Base-by-base conservation (phyloP, 352 stramenopile genomes). In the Globisporangium viniferum region DNA sequence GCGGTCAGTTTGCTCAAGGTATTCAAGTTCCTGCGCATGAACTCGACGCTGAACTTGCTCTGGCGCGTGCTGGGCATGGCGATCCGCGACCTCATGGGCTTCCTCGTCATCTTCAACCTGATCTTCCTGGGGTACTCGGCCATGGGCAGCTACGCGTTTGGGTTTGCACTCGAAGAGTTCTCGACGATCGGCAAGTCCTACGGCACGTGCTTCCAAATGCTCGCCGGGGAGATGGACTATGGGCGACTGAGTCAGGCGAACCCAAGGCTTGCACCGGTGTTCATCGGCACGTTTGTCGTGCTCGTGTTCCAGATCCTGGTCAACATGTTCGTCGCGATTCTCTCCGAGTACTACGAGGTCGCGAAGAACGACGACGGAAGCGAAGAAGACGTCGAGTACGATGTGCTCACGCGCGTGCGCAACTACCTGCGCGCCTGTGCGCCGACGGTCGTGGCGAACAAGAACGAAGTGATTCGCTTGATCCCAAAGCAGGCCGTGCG, bases 11-110 rank as follows among this genome's bases (percentile, higher is more conserved):
- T 96, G 36, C 78, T 95, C 61, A 94, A 94, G 60, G 86, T 96
- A 14, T 96, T 96, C 69, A 95, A 95, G 71, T 96, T 94, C 61
- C 76, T 96, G 70, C 89, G 89, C 54, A 94, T 96, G 89, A 96
- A 96, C 62, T 92, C 89, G 71, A 94, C 86, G 59, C 63, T 96
- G 27, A 96, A 95, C 63, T 62, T 96, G 68, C 75, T 96, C 27
- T 96, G 89, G 89, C 82, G 83, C 54, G 84, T 94, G 48, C 62
- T 96, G 14, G 86, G 89, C 54, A 93, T 95, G 82, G 89, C 89
- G 10, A 84, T 90, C 59, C 79, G 81, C 22, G 89, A 96, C 61
- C 80, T 96, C 39, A 93, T 95, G 86, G 89, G 86, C 48, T 96
- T 95, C 63, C 71, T 96, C 15, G 86, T 96, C 54, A 96, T 96